phyloP scores from a whole-genome alignment of 2,329 filamentous ascomycete species.

The Diplodia scrobiculata region DNA sequence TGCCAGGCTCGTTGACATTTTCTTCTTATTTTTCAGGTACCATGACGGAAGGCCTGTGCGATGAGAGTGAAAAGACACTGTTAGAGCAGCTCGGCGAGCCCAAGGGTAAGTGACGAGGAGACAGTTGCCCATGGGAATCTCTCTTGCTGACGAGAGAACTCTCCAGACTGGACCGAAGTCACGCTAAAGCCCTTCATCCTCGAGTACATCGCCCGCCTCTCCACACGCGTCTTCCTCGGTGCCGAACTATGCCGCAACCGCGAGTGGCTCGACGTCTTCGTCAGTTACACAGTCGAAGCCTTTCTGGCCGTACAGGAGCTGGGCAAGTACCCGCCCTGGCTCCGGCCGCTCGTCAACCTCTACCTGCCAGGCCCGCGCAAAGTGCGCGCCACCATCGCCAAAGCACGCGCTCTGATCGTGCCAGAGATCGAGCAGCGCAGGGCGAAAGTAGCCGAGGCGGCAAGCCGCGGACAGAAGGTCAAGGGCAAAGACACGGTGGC shows the following conservation, averaged over 20 bases:
- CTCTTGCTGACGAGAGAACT: background rate
- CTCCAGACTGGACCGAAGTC: conserved; percentile 30
- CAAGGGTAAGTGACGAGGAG: background rate
- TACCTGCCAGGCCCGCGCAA: conserved; percentile 43
- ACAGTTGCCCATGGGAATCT: background rate
- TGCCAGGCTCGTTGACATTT: no score
- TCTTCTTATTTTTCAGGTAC: background rate
- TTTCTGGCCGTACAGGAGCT: conserved; percentile 41
- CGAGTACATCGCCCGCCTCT: conserved; percentile 45
- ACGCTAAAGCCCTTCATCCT: conserved; percentile 36
- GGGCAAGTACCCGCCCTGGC: conserved; percentile 40
- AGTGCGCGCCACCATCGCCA: conserved; percentile 39
- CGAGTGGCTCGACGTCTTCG: conserved; percentile 44
- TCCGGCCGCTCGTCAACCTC: conserved; percentile 41
- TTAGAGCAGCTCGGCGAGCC: background rate
- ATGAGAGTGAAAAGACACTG: background rate
- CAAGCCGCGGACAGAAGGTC: conserved; percentile 32
- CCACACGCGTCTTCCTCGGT: conserved; percentile 48
- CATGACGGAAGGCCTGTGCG: background rate
- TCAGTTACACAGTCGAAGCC: conserved; percentile 43
- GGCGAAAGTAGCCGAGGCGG: conserved; percentile 23
- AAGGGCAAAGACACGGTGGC: conserved; percentile 35
- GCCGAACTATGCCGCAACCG: conserved; percentile 43
- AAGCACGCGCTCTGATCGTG: conserved; percentile 41
- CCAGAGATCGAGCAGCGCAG: conserved; percentile 41